Base-by-base conservation (phyloP, 805 yeast species). In the Teunomyces atbi region DNA sequence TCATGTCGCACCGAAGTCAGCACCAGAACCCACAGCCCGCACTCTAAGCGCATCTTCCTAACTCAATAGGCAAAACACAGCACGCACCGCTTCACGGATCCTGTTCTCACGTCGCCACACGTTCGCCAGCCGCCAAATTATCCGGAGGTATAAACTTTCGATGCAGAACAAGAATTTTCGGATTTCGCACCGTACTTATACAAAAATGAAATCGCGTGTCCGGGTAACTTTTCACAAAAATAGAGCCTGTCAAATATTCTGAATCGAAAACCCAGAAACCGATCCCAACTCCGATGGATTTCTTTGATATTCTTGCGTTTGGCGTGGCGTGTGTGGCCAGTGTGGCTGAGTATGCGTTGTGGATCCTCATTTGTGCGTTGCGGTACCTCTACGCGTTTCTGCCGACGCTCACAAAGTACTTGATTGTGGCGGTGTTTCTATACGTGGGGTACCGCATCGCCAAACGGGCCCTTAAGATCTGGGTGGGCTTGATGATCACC, bases 101-200 rank as follows among this genome's bases (percentile, higher is more conserved):
- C 50, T 37, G 32, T 16, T 13, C 15, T 36, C 13, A 16, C 27
- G 21, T 34, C 49, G 5, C 2, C 18, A 21, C 16, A 11, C 39
- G 50, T 68, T 58, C 51, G 57, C 52, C 42, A 52, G 44, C 52
- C 58, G 68, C 61, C 69, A 60, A 55, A 61, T 60, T 57, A 21
- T 58, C 60, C 63, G 73, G 73, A 59, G 66, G 68, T 53, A 44
- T 38, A 70, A 67, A 69, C 73, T 68, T 69, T 68, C 72, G 33
- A 39, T 39, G 15, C 6, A 8, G 32, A 6, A 6, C 12, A 18
- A 39, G 26, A 15, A 12, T 5, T 15, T 15, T 15, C 7, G 41
- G 41, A 23, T 2, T 23, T 23, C 26, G 26, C 26, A 23, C 26
- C 11, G 11, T 23, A 23, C 8, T 23, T 23, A 23, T 23, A 23